These are phyloP conservation scores for Henckelia pumila DNA, from an alignment of 257 asterid genomes.

Conservation along the genomic window DNA sequence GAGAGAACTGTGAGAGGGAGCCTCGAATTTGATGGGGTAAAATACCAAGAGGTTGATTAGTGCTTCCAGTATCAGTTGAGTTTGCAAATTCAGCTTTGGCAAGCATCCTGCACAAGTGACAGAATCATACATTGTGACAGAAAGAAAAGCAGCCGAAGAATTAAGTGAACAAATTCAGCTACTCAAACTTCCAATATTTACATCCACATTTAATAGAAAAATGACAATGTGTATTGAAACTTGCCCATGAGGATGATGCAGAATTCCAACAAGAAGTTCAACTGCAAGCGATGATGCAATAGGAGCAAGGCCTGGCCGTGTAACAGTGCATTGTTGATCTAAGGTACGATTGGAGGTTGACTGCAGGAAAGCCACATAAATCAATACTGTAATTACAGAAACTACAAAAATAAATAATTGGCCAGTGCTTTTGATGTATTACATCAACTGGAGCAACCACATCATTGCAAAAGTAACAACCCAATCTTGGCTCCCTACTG, in stretches of 20 bases:
- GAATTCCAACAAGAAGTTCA: slow-evolving; percentile 78
- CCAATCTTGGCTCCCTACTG: slow-evolving; percentile 52
- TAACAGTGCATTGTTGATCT: slow-evolving; percentile 98
- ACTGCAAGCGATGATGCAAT: slow-evolving; percentile 97
- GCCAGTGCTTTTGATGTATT: slow-evolving; percentile 27
- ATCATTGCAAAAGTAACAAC: slow-evolving; percentile 96
- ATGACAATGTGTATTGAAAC: not conserved
- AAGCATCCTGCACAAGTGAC: slow-evolving; percentile 44
- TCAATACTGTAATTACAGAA: slow-evolving; percentile 14
- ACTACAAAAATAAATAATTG: not conserved
- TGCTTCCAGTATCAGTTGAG: slow-evolving; percentile 41
- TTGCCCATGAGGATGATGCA: slow-evolving; percentile 92
- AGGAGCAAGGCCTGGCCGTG: slow-evolving; percentile 99
- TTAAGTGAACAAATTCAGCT: slow-evolving; percentile 5
- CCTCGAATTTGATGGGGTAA: slow-evolving; percentile 97
- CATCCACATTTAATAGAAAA: not conserved
- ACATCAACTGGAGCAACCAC: slow-evolving; percentile 97
- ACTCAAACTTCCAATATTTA: not conserved
- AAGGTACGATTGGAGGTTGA: slow-evolving; percentile 89
- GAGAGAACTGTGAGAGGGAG: slow-evolving; percentile 83
- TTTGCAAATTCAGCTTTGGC: slow-evolving; percentile 78
- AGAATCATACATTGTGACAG: slow-evolving; percentile 5
- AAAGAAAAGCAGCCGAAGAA: not conserved
- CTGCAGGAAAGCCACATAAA: slow-evolving; percentile 38
- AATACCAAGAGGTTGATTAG: slow-evolving; percentile 82